Percentiles rank a stretch among this genome's conserved stretches.
Evolutionary conservation across 495 filamentous ascomycete species (phyloP).

Genomic region (Choiromyces venosus): DNA sequence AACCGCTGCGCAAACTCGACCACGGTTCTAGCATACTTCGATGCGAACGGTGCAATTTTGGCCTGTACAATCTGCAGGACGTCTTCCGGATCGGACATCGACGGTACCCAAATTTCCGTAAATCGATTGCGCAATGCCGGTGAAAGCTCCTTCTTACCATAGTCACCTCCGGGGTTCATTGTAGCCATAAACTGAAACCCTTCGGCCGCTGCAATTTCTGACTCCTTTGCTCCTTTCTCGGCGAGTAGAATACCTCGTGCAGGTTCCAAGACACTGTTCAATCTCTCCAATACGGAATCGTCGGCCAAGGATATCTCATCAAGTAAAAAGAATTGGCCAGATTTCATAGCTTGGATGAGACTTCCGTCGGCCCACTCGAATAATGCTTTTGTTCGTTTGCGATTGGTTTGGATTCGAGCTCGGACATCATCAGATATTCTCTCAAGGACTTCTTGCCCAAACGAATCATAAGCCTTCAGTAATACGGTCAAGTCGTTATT

Average conservation of each 20-base stretch:
- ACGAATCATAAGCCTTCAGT: slow-evolving; percentile 49
- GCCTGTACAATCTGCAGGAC: slow-evolving; percentile 76
- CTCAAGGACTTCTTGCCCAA: slow-evolving; percentile 42
- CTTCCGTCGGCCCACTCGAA: slow-evolving; percentile 97
- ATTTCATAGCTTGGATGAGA: slow-evolving; percentile 90
- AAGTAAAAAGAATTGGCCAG: slow-evolving; percentile 81
- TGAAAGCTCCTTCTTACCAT: slow-evolving; percentile 94
- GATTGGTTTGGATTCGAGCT: slow-evolving; percentile 55
- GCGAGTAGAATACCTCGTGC: slow-evolving; percentile 79
- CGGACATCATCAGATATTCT: slow-evolving; percentile 51
- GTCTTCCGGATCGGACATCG: slow-evolving; percentile 73
- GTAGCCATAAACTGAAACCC: slow-evolving; percentile 96
- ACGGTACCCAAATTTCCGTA: slow-evolving; percentile 96
- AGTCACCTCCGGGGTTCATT: slow-evolving; percentile 98
- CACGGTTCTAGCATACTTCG: slow-evolving; percentile 57
- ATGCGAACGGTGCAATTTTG: slow-evolving; percentile 55
- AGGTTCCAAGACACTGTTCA: slow-evolving; percentile 96
- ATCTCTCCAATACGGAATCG: slow-evolving; percentile 90
- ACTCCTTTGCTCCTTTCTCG: slow-evolving; percentile 81
- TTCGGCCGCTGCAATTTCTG: slow-evolving; percentile 66
- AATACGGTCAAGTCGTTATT: slow-evolving; percentile 45
- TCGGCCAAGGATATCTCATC: slow-evolving; percentile 98
- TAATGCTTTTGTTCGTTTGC: slow-evolving; percentile 64
- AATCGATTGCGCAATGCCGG: slow-evolving; percentile 93
- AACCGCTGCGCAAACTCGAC: slow-evolving; percentile 92